Conservation (phyloP, 2,329 filamentous ascomycete species). For the Aspergillus ochraceus region DNA sequence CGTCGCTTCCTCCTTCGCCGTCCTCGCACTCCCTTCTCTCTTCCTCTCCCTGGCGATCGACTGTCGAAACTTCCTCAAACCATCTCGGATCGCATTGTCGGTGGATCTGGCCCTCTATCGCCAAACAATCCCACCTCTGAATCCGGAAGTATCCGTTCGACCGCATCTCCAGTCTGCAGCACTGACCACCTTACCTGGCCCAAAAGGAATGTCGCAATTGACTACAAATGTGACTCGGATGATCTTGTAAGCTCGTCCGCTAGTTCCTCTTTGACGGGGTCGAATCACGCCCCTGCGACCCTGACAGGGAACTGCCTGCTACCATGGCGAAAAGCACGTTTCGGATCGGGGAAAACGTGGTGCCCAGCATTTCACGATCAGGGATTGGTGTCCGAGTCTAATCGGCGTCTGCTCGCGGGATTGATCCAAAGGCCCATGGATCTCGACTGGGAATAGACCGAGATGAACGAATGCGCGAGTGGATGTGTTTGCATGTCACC, state of each 20-base stretch:
- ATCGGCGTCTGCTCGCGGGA: neutral
- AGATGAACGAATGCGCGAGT: neutral
- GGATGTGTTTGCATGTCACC: neutral
- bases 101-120: neutral
- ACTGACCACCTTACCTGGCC: neutral
- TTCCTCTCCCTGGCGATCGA: neutral
- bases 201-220: neutral
- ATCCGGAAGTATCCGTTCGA: neutral
- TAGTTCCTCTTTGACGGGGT: neutral
- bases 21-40: too few species aligned
- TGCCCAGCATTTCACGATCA: neutral
- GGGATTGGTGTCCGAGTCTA: neutral
- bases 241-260: neutral
- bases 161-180: neutral
- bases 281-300: neutral
- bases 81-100: neutral
- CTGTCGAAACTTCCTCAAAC: neutral
- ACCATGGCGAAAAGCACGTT: neutral
- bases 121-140: neutral
- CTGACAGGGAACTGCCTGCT: neutral
- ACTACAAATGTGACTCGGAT: neutral
- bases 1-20: neutral
- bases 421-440: neutral
- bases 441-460: neutral
- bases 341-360: neutral